Evolutionary conservation across 129 eudicot genomes (phyloP), one percentile per base, ranked within the genome.

Genomic region (Arctium lappa): DNA sequence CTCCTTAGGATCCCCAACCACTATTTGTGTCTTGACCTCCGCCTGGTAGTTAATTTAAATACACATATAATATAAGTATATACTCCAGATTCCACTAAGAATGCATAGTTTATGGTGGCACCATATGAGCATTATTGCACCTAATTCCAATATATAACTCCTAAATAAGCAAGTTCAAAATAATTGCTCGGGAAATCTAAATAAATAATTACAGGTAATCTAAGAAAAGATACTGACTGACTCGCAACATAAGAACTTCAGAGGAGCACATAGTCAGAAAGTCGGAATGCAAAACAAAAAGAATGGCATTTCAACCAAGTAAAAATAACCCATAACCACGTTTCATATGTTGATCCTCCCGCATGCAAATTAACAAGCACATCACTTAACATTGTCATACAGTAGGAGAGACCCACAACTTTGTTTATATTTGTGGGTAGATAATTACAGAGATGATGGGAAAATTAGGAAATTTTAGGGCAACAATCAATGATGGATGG

Each of bases 1-100:
- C 32, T 89, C 93, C 88, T 93, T 93, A 39, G 95, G 93, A 83
- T 93, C 93, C 73, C 97, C 97, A 77, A 93, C 78, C 71, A 91
- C 82, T 82, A 93, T 85, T 60, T 89, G 78, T 3, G 89, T 88
- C 76, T 93, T 89, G 10, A 88, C 88, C 46, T 73, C 83, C 48
- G 60, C 82, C 93, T 93, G 89, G 29, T 39, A 73, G 5, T 40
- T 5, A 8, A 71, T 70, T 15, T 12, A 29, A 27, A 36, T 60
- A 5, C 68, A 60, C 29, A 37, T 31, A 66, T 15, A 65, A 33
- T 68, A 33, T 68, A 15, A 69, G 75, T 66, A 66, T 37, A 70
- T 48, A 75, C 34, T 22, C 2, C 18, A 50, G 16, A 39, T 22
- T 78, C 63, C 5, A 11, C 29, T 38, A 78, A 22, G 39, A 37